Conservation (phyloP, 768 basidiomycete species). For the Macrolepiota albuminosa region DNA sequence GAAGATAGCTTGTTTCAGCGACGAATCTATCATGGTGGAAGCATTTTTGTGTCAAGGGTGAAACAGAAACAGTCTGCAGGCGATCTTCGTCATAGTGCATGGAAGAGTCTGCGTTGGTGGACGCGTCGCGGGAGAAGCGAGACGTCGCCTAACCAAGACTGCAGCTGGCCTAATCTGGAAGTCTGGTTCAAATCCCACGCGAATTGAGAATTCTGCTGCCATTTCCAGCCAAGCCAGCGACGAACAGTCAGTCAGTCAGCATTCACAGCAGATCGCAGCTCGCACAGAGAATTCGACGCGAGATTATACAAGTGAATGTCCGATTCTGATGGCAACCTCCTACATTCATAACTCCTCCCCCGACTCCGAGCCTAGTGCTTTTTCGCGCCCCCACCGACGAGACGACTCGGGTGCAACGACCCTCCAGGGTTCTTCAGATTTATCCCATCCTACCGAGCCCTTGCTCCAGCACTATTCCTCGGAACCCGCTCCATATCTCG, state of each 20-base stretch:
- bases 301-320: constrained; percentile 14
- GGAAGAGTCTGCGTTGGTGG: constrained; percentile 2
- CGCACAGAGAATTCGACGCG: neutral
- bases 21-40: neutral
- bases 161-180: constrained; percentile 6
- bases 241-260: neutral
- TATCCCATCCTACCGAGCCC: constrained; percentile 40
- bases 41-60: neutral
- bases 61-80: neutral
- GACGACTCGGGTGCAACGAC: constrained; percentile 31
- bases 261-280: neutral
- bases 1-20: neutral
- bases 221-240: constrained; percentile 5
- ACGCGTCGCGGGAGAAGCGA: constrained; percentile 10
- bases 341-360: constrained; percentile 50
- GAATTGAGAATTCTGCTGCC: neutral
- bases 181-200: constrained; percentile 10
- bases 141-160: constrained; percentile 1
- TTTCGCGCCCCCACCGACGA: constrained; percentile 40
- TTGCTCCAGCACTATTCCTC: constrained; percentile 29
- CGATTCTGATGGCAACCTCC: constrained; percentile 48
- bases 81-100: no score
- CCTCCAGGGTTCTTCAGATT: constrained; percentile 30
- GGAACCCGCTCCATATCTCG: constrained; percentile 26
- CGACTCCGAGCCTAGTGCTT: constrained; percentile 23